phyloP scores from a whole-genome alignment of 352 stramenopile genomes.

The Globisporangium nagaii region DNA sequence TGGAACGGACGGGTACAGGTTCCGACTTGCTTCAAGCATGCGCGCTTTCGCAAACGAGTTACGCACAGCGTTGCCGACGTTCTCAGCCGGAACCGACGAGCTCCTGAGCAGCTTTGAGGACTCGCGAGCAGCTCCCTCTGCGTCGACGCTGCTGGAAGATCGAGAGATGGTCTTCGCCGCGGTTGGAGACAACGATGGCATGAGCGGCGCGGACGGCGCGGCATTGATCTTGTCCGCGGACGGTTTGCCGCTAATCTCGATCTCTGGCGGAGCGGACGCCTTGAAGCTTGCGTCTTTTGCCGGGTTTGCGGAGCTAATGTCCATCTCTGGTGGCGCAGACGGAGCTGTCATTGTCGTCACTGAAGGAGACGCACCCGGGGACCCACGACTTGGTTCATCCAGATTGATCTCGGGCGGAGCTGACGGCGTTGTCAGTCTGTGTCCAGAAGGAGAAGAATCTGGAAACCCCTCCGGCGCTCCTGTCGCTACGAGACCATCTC shows the following conservation, averaged over 20 bases:
- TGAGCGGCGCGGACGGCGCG: conserved; percentile 17
- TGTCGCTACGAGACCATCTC: conserved; percentile 2
- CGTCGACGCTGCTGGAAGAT: not conserved
- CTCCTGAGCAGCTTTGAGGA: conserved; percentile 16
- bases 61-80: conserved; percentile 25
- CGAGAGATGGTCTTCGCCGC: conserved; percentile 33
- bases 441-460: conserved; percentile 9
- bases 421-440: conserved; percentile 1
- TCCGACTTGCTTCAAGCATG: conserved; percentile 23
- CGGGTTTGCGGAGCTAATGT: conserved; percentile 11
- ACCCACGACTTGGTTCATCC: not conserved
- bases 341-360: conserved; percentile 14
- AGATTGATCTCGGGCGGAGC: conserved; percentile 10
- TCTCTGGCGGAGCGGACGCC: conserved; percentile 3
- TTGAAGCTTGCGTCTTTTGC: conserved; percentile 2
- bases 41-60: conserved; percentile 45
- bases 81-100: conserved; percentile 19
- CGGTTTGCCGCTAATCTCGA: not conserved
- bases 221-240: not conserved
- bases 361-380: conserved; percentile 1
- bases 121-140: not conserved
- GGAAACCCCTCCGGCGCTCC: conserved; percentile 9
- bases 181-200: conserved; percentile 42
- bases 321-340: conserved; percentile 25
- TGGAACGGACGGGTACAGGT: conserved; percentile 38